Percentiles rank a stretch among this genome's conserved stretches.
Evolutionary conservation across 2,329 filamentous ascomycete genomes (phyloP).

Genomic region (Colletotrichum chlorophyti): DNA sequence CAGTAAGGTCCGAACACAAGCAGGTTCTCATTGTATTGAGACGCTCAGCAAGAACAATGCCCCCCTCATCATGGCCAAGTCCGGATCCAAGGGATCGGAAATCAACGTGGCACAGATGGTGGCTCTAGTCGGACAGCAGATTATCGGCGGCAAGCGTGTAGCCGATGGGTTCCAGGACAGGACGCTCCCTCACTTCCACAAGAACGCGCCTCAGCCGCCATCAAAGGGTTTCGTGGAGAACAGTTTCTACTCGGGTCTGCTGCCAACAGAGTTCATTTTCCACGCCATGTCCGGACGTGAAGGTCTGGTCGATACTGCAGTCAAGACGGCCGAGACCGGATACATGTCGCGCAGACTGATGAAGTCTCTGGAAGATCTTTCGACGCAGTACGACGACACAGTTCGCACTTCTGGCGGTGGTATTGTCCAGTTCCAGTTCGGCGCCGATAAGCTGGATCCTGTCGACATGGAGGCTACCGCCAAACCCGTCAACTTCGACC

Average conservation of each 20-base stretch:
- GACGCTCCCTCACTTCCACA: constrained; percentile 92
- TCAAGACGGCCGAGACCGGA: constrained; percentile 98
- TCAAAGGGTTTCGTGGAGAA: constrained; percentile 97
- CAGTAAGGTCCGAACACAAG: constrained; percentile 88
- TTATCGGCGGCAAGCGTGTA: constrained; percentile 93
- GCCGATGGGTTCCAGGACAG: constrained; percentile 96
- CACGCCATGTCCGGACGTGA: constrained; percentile 98
- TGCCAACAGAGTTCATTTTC: constrained; percentile 93
- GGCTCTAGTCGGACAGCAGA: constrained; percentile 95
- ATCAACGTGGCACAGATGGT: constrained; percentile 99
- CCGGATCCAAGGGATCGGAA: constrained; percentile 93
- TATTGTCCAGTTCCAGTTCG: constrained; percentile 97
- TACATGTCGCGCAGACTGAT: constrained; percentile 99
- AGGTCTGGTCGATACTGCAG: constrained; percentile 97
- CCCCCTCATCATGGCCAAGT: constrained; percentile 95
- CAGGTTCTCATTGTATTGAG: constrained; percentile 88
- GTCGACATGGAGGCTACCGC: constrained; percentile 97
- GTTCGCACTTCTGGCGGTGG: constrained; percentile 88
- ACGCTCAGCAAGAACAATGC: constrained; percentile 92
- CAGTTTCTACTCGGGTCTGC: constrained; percentile 93
- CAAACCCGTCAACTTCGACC: constrained; percentile 88
- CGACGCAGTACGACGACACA: constrained; percentile 91
- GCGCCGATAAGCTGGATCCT: constrained; percentile 93
- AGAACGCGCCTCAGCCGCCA: constrained; percentile 88
- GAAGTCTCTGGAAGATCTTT: constrained; percentile 96